Percentiles rank a stretch among this genome's conserved stretches.
These are phyloP conservation scores for Dictyostelium purpureum DNA, from an alignment of 78 protist species.

Conservation along the genomic window DNA sequence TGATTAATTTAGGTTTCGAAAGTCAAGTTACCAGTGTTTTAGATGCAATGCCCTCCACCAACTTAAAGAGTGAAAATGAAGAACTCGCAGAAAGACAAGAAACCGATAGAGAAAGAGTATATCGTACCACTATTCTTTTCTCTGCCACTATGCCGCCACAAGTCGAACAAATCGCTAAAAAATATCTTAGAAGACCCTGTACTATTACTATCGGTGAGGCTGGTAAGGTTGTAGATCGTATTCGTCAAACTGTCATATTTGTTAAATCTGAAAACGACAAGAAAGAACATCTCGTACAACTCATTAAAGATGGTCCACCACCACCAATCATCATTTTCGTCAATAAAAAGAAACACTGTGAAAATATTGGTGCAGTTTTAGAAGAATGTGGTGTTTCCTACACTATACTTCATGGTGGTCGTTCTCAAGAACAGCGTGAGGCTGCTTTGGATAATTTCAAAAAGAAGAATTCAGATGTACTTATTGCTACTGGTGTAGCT, in stretches of 20 bases:
- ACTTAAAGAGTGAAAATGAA: constrained; percentile 64
- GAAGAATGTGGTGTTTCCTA: constrained; percentile 29
- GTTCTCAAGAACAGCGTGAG: constrained; percentile 87
- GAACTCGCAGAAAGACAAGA: constrained; percentile 80
- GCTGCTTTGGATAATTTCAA: constrained; percentile 77
- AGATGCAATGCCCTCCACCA: constrained; percentile 82
- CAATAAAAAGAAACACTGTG: constrained; percentile 82
- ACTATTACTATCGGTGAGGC: constrained; percentile 89
- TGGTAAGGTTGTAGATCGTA: constrained; percentile 87
- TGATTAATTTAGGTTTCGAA: constrained; percentile 93
- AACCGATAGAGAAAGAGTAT: not conserved
- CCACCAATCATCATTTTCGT: constrained; percentile 93
- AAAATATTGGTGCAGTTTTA: constrained; percentile 37
- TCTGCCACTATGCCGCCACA: constrained; percentile 95
- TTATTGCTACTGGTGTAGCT: constrained; percentile 91
- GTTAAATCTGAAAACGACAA: constrained; percentile 78
- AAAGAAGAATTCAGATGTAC: constrained; percentile 34
- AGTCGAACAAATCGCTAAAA: constrained; percentile 89
- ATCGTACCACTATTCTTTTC: constrained; percentile 90
- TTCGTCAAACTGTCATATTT: constrained; percentile 85
- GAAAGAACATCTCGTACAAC: constrained; percentile 11
- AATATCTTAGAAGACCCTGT: constrained; percentile 87
- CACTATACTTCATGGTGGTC: constrained; percentile 76
- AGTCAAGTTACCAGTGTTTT: constrained; percentile 83
- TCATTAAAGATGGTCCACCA: constrained; percentile 52